Evolutionary conservation across 371 early-diverging fungal species (phyloP), one percentile per base, ranked within the genome.

Genomic region (Actinomortierella wolfii): DNA sequence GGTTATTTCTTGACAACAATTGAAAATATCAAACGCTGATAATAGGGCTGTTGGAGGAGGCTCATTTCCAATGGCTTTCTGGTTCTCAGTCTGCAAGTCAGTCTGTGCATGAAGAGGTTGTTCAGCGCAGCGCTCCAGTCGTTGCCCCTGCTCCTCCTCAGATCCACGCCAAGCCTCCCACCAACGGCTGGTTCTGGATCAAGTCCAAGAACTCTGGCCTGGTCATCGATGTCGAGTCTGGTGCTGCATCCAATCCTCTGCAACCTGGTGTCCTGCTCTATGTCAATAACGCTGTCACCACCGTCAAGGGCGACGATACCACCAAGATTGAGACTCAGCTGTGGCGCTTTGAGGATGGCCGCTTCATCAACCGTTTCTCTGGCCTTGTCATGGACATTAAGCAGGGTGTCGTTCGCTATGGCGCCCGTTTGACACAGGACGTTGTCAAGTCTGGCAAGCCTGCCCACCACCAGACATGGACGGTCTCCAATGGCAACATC

Each of bases 321-420:
- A 20, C 61, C 47, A 60, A 59, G 56, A 54, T 61, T 53, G 75
- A 75, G 42, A 55, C 61, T 4, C 75, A 75, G 59, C 74, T 85
- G 49, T 85, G 85, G 85, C 67, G 77, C 44, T 81, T 76, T 55
- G 61, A 80, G 24, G 77, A 77, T 24, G 83, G 83, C 11, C 79
- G 81, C 40, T 60, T 85, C 61, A 77, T 85, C 67, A 85, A 85
- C 68, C 79, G 81, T 60, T 73, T 68, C 51, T 83, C 83, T 46
- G 51, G 55, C 15, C 52, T 61, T n/a, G 71, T 71, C 39, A 61
- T 71, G 39, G 71, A 71, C 57, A 57, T 57, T 66, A 71, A 71
- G 45, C 71, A 65, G 48, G 71, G 71, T 23, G 82, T 76, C 51
- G 71, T 81, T 63, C 82, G 82, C 60, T 78, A 78, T 58, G 84